These are phyloP conservation scores for Cercospora janseana DNA, from an alignment of 2,329 filamentous ascomycete species.

Conservation along the genomic window DNA sequence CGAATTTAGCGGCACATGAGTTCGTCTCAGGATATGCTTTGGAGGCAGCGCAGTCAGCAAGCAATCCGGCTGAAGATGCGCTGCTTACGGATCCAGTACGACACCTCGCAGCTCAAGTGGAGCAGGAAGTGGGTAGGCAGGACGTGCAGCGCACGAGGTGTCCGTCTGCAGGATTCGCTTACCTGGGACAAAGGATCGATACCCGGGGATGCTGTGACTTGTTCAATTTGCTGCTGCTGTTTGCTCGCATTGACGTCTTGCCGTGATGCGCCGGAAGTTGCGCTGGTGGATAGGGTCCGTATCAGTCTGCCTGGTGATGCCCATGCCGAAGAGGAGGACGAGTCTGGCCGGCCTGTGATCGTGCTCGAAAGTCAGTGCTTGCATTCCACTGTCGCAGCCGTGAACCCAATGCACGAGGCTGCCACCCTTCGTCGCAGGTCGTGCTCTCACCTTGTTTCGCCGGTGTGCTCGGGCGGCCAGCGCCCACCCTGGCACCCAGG, in stretches of 20 bases:
- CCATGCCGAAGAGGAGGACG: conserved; percentile 21
- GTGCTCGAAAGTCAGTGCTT: conserved; percentile 17
- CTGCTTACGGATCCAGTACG: conserved; percentile 6
- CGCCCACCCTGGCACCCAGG: conserved; percentile 13
- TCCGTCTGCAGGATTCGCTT: conserved; percentile 35
- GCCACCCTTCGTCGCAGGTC: conserved; percentile 1
- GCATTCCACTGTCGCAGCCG: conserved; percentile 6
- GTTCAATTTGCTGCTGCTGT: conserved; percentile 19
- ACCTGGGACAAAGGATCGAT: conserved; percentile 70
- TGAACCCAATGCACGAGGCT: conserved; percentile 11
- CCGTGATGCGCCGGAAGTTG: conserved; percentile 18
- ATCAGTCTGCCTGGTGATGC: conserved; percentile 29
- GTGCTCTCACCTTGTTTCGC: conserved; percentile 13
- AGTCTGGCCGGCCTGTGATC: conserved; percentile 23
- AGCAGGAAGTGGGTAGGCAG: conserved; percentile 7
- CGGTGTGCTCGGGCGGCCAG: conserved; percentile 16
- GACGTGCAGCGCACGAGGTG: conserved; percentile 6
- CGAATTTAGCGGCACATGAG: conserved; percentile 57
- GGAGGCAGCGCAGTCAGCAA: conserved; percentile 25
- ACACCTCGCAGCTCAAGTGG: conserved; percentile 10
- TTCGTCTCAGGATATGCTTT: conserved; percentile 62
- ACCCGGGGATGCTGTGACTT: conserved; percentile 43
- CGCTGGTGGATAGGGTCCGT: conserved; percentile 27
- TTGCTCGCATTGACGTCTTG: conserved; percentile 21
- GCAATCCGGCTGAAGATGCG: not conserved